These are phyloP conservation scores for Cladosporium sp. DNA, from an alignment of 2,329 filamentous ascomycete species.

Conservation along the genomic window DNA sequence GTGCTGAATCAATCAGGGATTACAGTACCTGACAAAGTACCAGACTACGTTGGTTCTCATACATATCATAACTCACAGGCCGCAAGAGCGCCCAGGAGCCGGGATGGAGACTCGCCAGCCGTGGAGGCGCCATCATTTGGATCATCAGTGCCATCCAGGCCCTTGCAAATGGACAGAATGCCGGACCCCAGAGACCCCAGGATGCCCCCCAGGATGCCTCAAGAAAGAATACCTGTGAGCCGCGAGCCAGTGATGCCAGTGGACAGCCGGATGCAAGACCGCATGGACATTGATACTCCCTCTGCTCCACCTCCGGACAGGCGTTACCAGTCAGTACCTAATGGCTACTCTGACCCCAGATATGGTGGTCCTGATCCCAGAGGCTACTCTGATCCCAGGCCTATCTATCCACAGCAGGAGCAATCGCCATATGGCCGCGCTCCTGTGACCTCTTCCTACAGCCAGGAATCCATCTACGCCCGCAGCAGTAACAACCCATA, in stretches of 20 bases:
- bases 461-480: not conserved
- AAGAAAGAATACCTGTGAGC: conserved; percentile 22
- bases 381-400: conserved; percentile 17
- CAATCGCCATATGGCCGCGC: conserved; percentile 8
- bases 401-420: conserved; percentile 12
- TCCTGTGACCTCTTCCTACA: conserved; percentile 15
- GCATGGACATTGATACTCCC: conserved; percentile 27
- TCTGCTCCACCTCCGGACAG: conserved; percentile 10
- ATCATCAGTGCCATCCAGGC: conserved; percentile 8
- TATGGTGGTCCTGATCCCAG: conserved; percentile 18
- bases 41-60: conserved; percentile 12
- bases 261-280: conserved; percentile 9
- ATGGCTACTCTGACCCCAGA: conserved; percentile 20
- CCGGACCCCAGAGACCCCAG: conserved; percentile 16
- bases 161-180: conserved; percentile 14
- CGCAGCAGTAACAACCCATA: conserved; percentile 19
- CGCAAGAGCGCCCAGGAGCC: conserved; percentile 12
- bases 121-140: conserved; percentile 8
- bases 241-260: conserved; percentile 12
- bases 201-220: conserved; percentile 24
- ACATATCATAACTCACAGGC: conserved; percentile 13
- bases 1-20: conserved; percentile 38
- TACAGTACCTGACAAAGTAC: conserved; percentile 33
- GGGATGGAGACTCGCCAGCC: conserved; percentile 11
- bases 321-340: conserved; percentile 15